Base-by-base conservation (phyloP, 345 rosid species). In the Linum trigynum region DNA sequence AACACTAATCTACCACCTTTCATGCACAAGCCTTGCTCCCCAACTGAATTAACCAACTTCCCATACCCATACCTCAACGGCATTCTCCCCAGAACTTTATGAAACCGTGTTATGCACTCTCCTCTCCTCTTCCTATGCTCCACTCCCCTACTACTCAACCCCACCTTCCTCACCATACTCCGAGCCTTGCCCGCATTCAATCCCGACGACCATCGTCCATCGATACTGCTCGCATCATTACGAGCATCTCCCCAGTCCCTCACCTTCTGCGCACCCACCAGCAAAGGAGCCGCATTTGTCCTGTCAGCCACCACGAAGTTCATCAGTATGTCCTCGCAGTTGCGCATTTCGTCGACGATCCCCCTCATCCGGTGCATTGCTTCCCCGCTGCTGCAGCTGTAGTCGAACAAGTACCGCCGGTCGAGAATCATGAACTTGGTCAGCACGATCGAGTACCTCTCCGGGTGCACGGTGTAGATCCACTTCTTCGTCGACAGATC, bases 161-260 rank as follows among this genome's bases (percentile, higher is more conserved):
- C 95, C 64, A 59, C 95, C 17, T 76, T 74, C 14, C 69, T 78
- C 5, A 85, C 76, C 12, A 71, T 70, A n/a, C 66, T 65, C 67
- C 65, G 55, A 1, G 3, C 60, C 38, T 14, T 58, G 1, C 9
- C 59, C 3, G 38, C 73, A 39, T 69, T 65, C 65, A 55, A 57
- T 55, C 72, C 67, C 59, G 1, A 35, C 63, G 64, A 23, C 42
- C 68, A 45, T 57, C 38, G 4, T 5, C 56, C 59, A 0, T 7
- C 57, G 4, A 39, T 64, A 11, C 32, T 37, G 0, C 12, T 64
- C 4, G 5, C 55, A 3, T 82, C 79, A 3, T 88, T 88, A 36
- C 91, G 80, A 0, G 91, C 76, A 78, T 88, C 91, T 65, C 91
- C 95, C 89, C 89, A 82, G 51, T 88, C 95, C 62, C 91, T 76